Evolutionary conservation across 495 filamentous ascomycete genomes (phyloP).

Genomic region (Achaetomiella virescens): DNA sequence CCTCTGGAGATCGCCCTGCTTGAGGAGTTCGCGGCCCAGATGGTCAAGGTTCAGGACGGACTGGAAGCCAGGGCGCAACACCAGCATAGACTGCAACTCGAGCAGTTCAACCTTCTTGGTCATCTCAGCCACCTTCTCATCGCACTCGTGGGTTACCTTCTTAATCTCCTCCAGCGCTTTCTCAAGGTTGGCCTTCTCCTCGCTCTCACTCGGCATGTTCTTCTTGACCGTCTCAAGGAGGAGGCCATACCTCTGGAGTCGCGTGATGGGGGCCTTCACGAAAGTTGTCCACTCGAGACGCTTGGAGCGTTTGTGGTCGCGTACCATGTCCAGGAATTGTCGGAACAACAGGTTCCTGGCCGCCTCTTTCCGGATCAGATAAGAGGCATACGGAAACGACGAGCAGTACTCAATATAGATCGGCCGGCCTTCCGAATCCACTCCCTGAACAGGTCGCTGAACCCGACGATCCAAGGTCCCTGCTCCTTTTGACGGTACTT

Average conservation of each 20-base stretch:
- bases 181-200: slow-evolving; percentile 82
- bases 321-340: slow-evolving; percentile 73
- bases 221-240: slow-evolving; percentile 77
- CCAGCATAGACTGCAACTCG: slow-evolving; percentile 76
- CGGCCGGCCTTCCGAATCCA: slow-evolving; percentile 93
- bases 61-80: slow-evolving; percentile 80
- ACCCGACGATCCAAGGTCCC: slow-evolving; percentile 87
- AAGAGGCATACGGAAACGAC: slow-evolving; percentile 76
- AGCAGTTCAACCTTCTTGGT: slow-evolving; percentile 82
- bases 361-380: slow-evolving; percentile 76
- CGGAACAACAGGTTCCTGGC: slow-evolving; percentile 81
- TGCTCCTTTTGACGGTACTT: slow-evolving; percentile 97
- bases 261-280: slow-evolving; percentile 85
- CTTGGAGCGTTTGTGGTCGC: slow-evolving; percentile 72
- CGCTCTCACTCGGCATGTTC: slow-evolving; percentile 73
- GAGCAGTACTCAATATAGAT: slow-evolving; percentile 92
- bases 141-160: slow-evolving; percentile 83
- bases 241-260: slow-evolving; percentile 85
- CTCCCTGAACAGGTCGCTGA: slow-evolving; percentile 96
- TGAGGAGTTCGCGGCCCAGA: slow-evolving; percentile 82
- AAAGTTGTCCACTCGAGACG: slow-evolving; percentile 91
- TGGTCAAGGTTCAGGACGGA: slow-evolving; percentile 88
- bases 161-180: slow-evolving; percentile 95
- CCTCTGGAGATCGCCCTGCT: slow-evolving; percentile 82
- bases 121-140: slow-evolving; percentile 91